phyloP scores from a whole-genome alignment of 176 grass and related monocot species.

The Zizania latifolia region DNA sequence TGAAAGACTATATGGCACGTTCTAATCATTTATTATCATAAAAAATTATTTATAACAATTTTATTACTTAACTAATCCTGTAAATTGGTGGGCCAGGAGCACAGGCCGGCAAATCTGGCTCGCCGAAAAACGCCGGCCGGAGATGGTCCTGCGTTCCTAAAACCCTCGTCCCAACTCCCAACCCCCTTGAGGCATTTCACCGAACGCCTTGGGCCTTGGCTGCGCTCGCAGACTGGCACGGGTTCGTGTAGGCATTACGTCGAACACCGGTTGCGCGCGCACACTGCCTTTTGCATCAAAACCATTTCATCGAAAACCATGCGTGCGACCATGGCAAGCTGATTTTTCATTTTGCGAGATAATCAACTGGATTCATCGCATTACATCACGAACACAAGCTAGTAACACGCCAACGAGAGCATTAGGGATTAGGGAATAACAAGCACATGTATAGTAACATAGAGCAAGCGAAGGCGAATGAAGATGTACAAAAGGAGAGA shows the following conservation, averaged over 20 bases:
- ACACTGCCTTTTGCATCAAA: too few species aligned
- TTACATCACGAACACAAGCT: slow-evolving; percentile 6
- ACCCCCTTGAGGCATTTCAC: background rate
- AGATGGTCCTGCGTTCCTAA: background rate
- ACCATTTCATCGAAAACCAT: background rate
- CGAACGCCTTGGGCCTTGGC: background rate
- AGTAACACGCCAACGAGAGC: background rate
- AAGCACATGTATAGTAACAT: background rate
- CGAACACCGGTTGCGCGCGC: background rate
- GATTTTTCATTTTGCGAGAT: background rate
- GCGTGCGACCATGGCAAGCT: background rate
- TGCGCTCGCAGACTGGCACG: background rate
- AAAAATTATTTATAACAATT: too few species aligned
- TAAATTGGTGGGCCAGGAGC: background rate
- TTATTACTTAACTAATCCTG: too few species aligned
- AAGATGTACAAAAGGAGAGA: too few species aligned
- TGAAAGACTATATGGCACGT: too few species aligned
- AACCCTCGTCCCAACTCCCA: background rate
- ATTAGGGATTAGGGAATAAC: background rate
- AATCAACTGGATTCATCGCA: slow-evolving; percentile 2
- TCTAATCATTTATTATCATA: too few species aligned
- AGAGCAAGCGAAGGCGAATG: background rate
- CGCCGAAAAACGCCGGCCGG: background rate
- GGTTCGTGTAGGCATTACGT: background rate
- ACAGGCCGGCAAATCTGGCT: background rate